Evolutionary conservation across 2,329 filamentous ascomycete genomes (phyloP).

Genomic region (Botrytis elliptica): DNA sequence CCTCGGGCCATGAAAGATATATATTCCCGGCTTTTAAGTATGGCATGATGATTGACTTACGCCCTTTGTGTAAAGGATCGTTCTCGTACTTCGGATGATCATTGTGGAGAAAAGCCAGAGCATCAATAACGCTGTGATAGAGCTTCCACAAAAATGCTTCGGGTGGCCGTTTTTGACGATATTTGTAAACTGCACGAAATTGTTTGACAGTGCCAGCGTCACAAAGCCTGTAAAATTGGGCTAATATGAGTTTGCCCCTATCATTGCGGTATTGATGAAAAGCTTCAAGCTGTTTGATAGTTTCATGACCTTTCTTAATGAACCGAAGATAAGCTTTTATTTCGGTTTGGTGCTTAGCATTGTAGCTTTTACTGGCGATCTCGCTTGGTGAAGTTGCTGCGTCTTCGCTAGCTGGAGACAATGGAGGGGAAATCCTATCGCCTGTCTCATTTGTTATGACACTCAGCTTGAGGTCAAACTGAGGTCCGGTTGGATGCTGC

Average conservation of each 20-base stretch:
- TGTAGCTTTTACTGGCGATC: not conserved
- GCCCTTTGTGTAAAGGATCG: not conserved
- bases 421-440: too few species aligned
- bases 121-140: not conserved
- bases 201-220: slow-evolving; percentile 11
- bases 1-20: not conserved
- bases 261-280: slow-evolving; percentile 8
- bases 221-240: slow-evolving; percentile 3
- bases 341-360: slow-evolving; percentile 5
- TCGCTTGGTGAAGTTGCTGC: not conserved
- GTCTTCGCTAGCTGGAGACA: not conserved
- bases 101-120: slow-evolving; percentile 17
- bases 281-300: slow-evolving; percentile 6
- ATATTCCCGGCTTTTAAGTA: slow-evolving; percentile 1
- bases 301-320: slow-evolving; percentile 7
- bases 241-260: not conserved
- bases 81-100: slow-evolving; percentile 14
- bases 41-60: not conserved
- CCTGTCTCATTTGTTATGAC: not conserved
- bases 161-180: fast-evolving
- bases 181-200: not conserved
- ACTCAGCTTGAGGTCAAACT: not conserved
- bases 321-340: not conserved
- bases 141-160: slow-evolving; percentile 12
- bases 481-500: not conserved